Conservation (phyloP, 495 filamentous ascomycete species). For the Durotheca rogersii region DNA sequence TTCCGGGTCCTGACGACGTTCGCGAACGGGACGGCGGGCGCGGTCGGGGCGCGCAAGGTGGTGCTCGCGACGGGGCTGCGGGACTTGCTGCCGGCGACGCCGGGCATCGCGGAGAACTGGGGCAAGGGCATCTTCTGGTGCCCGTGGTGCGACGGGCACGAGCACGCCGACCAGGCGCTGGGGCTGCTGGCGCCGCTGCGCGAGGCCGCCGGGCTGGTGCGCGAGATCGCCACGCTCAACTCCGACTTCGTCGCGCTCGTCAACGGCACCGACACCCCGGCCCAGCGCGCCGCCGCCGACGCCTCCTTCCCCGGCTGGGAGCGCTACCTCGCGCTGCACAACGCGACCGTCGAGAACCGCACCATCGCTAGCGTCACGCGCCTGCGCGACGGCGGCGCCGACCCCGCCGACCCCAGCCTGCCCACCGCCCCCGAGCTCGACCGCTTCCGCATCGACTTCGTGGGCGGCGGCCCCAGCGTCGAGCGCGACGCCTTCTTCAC, state of each 20-base stretch:
- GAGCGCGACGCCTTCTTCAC: conserved; percentile 53
- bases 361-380: conserved; percentile 51
- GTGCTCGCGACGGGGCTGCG: conserved; percentile 57
- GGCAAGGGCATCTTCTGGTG: conserved; percentile 63
- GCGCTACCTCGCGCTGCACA: conserved; percentile 48
- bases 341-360: conserved; percentile 55
- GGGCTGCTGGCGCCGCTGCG: conserved; percentile 50
- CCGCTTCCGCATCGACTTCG: conserved; percentile 56
- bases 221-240: conserved; percentile 53
- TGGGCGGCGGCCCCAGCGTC: conserved; percentile 43
- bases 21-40: conserved; percentile 25
- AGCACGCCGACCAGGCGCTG: conserved; percentile 57
- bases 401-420: conserved; percentile 39
- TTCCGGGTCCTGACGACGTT: conserved; percentile 44
- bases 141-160: conserved; percentile 62
- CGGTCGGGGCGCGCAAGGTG: conserved; percentile 51
- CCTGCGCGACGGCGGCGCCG: conserved; percentile 44
- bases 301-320: conserved; percentile 47
- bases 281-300: conserved; percentile 39
- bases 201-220: conserved; percentile 42
- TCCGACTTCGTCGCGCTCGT: conserved; percentile 47
- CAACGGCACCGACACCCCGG: conserved; percentile 55
- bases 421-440: conserved; percentile 45
- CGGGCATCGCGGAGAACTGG: conserved; percentile 52
- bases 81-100: conserved; percentile 55